Base-by-base conservation (phyloP, 108 stramenopile species). In the Fragilaria crotonensis region DNA sequence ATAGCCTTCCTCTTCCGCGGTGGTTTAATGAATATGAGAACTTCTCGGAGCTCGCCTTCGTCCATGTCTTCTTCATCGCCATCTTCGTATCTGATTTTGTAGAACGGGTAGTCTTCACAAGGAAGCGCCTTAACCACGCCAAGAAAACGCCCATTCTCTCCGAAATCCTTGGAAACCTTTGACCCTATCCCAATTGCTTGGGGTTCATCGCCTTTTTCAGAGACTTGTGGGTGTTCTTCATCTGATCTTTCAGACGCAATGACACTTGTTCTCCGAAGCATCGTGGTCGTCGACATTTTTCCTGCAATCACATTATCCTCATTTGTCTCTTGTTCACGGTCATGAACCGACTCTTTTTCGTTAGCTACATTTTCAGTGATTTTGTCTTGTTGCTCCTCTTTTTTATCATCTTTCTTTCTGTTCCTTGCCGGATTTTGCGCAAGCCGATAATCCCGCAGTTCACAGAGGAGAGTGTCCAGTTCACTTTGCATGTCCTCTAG, bases 1-100 rank as follows among this genome's bases (percentile, higher is more conserved):
- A 11, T 41, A 11, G 7, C 36, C 14, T 41, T 41, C 36, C 36
- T 41, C 36, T 41, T 41, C 36, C 36, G 7, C 11, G 36, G 36
- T 11, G 36, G 36, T 41, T 41, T 41, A 14, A 41, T 41, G 7
- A 14, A 41, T 7, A 41, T 41, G 11, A 41, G 36, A 41, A 41
- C 36, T 41, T 41, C 31, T 52, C 4, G 23, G n/a, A 64, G 9
- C 27, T 64, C 63, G 20, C 30, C 63, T 44, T 30, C 5, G 31
- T 21, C 21, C 32, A 64, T 30, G 1, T 64, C 63, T 55, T 64
- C 63, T 20, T 56, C 54, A 33, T 64, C 63, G 2, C 63, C 36
- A 44, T 64, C 63, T 57, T 64, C 63, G 56, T 64, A 64, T 17
- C 45, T 27, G 28, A 64, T 27, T 23, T 45, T 36, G 33, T 57